Percentiles rank a stretch among this genome's conserved stretches.
phyloP scores from a whole-genome alignment of 1,284 basidiomycete genomes.

The Pterulicium gracile region DNA sequence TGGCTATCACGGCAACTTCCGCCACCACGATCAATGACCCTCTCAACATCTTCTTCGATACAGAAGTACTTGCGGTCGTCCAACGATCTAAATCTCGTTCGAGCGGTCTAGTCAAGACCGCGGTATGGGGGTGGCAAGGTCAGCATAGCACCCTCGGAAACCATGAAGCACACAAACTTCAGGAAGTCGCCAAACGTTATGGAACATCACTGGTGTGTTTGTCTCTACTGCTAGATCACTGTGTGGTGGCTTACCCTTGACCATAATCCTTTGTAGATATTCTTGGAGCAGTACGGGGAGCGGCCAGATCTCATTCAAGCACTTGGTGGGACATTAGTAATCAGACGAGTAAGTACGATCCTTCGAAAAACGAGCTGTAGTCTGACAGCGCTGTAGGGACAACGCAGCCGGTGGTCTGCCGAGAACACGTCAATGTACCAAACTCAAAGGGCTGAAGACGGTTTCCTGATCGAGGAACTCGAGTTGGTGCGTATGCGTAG shows the following conservation, averaged over 20 bases:
- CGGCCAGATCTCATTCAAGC: constrained; percentile 46
- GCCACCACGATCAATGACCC: constrained; percentile 32
- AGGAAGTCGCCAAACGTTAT: constrained; percentile 62
- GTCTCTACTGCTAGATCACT: not conserved
- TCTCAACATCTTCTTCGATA: constrained; percentile 55
- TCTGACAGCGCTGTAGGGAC: constrained; percentile 34
- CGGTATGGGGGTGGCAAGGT: constrained; percentile 68
- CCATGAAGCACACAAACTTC: constrained; percentile 50
- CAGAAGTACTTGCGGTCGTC: constrained; percentile 55
- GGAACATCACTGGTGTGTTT: constrained; percentile 44
- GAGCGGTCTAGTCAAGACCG: constrained; percentile 54
- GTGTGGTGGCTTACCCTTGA: not conserved
- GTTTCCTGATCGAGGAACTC: constrained; percentile 58
- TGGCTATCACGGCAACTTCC: constrained; percentile 41
- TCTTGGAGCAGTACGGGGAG: constrained; percentile 49
- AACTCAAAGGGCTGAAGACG: constrained; percentile 38
- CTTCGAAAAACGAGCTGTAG: not conserved
- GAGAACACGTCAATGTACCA: constrained; percentile 77
- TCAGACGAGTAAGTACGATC: constrained; percentile 49
- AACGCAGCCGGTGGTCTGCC: constrained; percentile 58
- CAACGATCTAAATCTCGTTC: constrained; percentile 54
- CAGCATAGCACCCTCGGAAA: constrained; percentile 38
- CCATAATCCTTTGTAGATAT: constrained; percentile 23
- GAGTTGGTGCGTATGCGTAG: constrained; percentile 44
- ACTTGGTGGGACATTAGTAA: constrained; percentile 55